Evolutionary conservation across 257 asterid genomes (phyloP).

Genomic region (Solanum dulcamara): DNA sequence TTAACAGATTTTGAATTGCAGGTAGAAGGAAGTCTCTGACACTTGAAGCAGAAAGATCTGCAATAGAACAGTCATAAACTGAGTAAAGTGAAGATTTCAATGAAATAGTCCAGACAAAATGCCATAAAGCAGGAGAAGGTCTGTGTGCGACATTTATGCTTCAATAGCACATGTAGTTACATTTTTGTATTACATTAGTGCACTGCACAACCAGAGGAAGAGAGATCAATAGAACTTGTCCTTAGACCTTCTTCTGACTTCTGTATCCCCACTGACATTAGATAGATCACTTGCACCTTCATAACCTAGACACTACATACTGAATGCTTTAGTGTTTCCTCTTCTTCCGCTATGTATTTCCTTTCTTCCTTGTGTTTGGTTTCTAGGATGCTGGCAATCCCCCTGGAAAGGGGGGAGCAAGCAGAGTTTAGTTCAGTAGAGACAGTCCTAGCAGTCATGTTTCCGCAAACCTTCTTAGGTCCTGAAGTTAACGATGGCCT

Average conservation of each 20-base stretch:
- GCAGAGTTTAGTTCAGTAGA: background rate
- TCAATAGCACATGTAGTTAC: background rate
- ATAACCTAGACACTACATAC: background rate
- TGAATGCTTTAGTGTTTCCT: background rate
- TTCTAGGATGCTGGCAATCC: background rate
- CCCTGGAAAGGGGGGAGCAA: background rate
- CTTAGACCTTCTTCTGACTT: background rate
- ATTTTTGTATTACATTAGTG: background rate
- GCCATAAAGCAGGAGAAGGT: background rate
- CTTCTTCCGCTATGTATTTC: too few species aligned
- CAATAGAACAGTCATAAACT: background rate
- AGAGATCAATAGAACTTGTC: background rate
- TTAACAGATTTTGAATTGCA: slow-evolving; percentile 77
- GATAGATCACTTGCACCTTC: background rate
- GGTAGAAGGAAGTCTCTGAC: slow-evolving; percentile 79
- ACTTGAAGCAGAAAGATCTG: slow-evolving; percentile 72
- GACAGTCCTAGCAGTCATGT: background rate
- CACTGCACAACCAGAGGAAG: background rate
- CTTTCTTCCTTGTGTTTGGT: background rate
- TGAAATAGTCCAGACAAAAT: background rate
- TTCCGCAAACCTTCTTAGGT: background rate
- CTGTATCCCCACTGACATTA: background rate
- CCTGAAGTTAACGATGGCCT: background rate
- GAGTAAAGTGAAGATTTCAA: background rate
- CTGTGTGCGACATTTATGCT: background rate